Evolutionary conservation across 164 flowering plant species (phyloP).

Genomic region (Vitis riparia): DNA sequence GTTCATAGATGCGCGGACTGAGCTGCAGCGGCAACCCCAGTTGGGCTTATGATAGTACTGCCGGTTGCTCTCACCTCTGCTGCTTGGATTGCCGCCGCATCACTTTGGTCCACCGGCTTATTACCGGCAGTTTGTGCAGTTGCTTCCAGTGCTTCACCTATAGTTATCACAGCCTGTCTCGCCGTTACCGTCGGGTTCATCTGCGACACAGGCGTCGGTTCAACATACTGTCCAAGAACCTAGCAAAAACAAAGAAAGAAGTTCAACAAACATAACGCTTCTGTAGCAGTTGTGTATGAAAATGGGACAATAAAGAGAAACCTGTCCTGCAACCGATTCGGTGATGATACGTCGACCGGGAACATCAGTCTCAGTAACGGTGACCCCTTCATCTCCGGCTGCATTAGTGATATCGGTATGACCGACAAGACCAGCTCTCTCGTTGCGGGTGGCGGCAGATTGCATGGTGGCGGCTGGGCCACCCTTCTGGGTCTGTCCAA

Average conservation of each 20-base stretch:
- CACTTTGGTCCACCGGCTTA: constrained; percentile 50
- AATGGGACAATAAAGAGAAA: constrained; percentile 6
- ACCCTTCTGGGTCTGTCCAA: constrained; percentile 48
- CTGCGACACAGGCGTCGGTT: constrained; percentile 21
- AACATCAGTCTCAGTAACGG: constrained; percentile 37
- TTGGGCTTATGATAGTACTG: constrained; percentile 21
- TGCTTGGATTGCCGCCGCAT: constrained; percentile 64
- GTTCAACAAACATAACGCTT: neutral
- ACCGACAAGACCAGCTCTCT: constrained; percentile 44
- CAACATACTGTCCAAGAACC: constrained; percentile 45
- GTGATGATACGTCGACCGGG: constrained; percentile 37
- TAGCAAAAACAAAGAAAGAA: constrained; percentile 9
- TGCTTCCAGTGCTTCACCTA: constrained; percentile 70
- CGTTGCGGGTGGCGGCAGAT: constrained; percentile 49
- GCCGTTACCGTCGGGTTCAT: constrained; percentile 3
- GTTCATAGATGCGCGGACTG: constrained; percentile 43
- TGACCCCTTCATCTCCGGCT: constrained; percentile 38
- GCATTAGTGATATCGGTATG: constrained; percentile 32
- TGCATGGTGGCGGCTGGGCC: constrained; percentile 57
- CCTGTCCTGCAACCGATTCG: constrained; percentile 58
- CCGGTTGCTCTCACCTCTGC: constrained; percentile 61
- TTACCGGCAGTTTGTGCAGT: constrained; percentile 37
- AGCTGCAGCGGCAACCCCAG: constrained; percentile 45
- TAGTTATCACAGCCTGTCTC: constrained; percentile 32
- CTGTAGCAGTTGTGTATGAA: neutral